Base-by-base conservation (phyloP, 371 early-diverging fungal genomes). In the Coemansia sp. region DNA sequence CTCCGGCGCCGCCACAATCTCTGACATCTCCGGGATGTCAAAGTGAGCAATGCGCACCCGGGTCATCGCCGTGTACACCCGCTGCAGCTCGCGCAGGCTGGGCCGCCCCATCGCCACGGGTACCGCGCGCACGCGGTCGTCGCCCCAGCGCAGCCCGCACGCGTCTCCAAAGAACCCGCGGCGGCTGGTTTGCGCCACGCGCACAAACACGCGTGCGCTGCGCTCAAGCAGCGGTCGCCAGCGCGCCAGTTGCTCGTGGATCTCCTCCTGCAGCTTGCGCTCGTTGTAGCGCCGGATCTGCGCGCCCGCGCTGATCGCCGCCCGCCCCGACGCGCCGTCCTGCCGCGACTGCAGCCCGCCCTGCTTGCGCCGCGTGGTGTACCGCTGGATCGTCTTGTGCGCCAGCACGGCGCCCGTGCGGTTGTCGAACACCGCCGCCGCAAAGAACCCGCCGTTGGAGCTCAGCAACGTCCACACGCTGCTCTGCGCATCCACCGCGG, bases 351-450 rank as follows among this genome's bases (percentile, higher is more conserved):
- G 98, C 12, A 92, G 81, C 0, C 95, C 97, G 66, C 98, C 98
- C 75, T 98, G 97, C 68, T 97, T 95, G 62, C 93, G 77, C 51
- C 98, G 87, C 2, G 95, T 94, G 5, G 97, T 96, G 77, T 98
- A 98, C 34, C 96, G 83, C 62, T 94, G 94, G 62, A 94, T 87
- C 5, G 95, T 93, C 75, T 94, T 96, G 77, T 95, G 93, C 0
- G 81, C 84, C 0, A 92, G 51, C 16, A 84, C 65, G 37, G 69
- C 68, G 42, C 88, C 84, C 6, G 82, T 71, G 12, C 79, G 78
- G 58, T 86, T 84, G 66, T 95, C 94, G 60, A 94, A 82, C 1
- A 95, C 86, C 16, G 88, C 88, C 2, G 87, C 95, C 3, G 94
- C 94, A 81, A 98, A 97, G 71, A 92, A 90, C 4, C 96, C 95